Conservation (phyloP, 805 yeast species). For the Pichia phayaonensis region DNA sequence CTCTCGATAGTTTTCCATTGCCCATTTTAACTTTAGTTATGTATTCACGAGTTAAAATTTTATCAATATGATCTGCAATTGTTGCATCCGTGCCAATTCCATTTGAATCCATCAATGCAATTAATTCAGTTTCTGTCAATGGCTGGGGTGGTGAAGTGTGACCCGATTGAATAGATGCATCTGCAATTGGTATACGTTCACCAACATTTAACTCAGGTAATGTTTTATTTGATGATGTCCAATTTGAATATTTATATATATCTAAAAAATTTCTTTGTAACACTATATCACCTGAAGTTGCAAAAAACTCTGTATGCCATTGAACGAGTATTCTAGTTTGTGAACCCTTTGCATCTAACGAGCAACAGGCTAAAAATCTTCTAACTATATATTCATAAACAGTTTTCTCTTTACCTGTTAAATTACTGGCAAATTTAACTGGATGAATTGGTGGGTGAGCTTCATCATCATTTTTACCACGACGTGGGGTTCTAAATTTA, state of each 20-base stretch:
- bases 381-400: conserved; percentile 85
- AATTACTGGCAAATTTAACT: conserved; percentile 18
- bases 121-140: conserved; percentile 87
- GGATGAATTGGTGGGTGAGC: conserved; percentile 99
- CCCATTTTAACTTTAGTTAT: conserved; percentile 36
- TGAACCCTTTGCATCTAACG: conserved; percentile 80
- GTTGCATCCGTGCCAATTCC: conserved; percentile 99
- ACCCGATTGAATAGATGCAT: conserved; percentile 62
- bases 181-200: conserved; percentile 47
- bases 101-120: conserved; percentile 90
- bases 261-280: conserved; percentile 71
- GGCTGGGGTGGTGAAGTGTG: conserved; percentile 73
- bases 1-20: conserved; percentile 31
- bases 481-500: conserved; percentile 59
- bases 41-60: conserved; percentile 62
- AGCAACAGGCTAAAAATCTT: conserved; percentile 85
- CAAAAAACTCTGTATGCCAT: conserved; percentile 77
- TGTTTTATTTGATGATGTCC: conserved; percentile 55
- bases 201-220: conserved; percentile 58
- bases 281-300: conserved; percentile 68
- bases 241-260: conserved; percentile 66
- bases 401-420: conserved; percentile 44
- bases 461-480: conserved; percentile 80
- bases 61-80: conserved; percentile 94
- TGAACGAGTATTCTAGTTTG: conserved; percentile 51